Base-by-base conservation (phyloP, 2,329 filamentous ascomycete species). In the Lachnellula suecica region DNA sequence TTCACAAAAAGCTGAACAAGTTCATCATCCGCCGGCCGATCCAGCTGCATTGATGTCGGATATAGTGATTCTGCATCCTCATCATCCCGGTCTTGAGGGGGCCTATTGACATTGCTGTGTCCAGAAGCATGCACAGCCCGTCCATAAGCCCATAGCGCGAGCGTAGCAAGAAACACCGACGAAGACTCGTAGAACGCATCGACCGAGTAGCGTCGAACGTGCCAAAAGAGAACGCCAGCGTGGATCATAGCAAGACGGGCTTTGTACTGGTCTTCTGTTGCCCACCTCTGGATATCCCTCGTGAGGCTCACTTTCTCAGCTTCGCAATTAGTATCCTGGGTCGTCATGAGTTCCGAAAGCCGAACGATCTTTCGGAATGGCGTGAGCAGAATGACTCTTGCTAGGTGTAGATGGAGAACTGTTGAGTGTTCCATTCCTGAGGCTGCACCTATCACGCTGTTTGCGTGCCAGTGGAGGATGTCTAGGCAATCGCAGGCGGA, bases 11-110 rank as follows among this genome's bases (percentile, higher is more conserved):
- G 65, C 58, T 83, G 80, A 1, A 82, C 79, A 44, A 83, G 70
- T 58, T 83, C 79, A 60, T 83, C 81, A 55, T 83, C 79, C 2
- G 74, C 74, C 0, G 80, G 80, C 9, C 79, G 70, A 51, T 84
- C 81, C 0, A 84, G 67, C 17, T 77, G 73, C 34, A 82, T 78
- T 8, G 77, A 75, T 0, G 66, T 70, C 0, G 74, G 71, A 17
- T 71, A 68, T 1, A 63, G 61, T 3, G 49, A 47, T 11, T 54
- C 52, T 4, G 43, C 45, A 27, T 58, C 57, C 13, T 53, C 50
- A 15, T 55, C 56, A 2, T 53, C 50, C 23, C 46, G 15, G 17
- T 41, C 40, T 15, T 22, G 49, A 13, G 49, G 37, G 8, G n/a
- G 37, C 29, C 11, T 15, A n/a, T 20, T 48, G 25, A 41, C 20